Evolutionary conservation across 495 filamentous ascomycete species (phyloP).

Genomic region (Aspergillus sclerotioniger): DNA sequence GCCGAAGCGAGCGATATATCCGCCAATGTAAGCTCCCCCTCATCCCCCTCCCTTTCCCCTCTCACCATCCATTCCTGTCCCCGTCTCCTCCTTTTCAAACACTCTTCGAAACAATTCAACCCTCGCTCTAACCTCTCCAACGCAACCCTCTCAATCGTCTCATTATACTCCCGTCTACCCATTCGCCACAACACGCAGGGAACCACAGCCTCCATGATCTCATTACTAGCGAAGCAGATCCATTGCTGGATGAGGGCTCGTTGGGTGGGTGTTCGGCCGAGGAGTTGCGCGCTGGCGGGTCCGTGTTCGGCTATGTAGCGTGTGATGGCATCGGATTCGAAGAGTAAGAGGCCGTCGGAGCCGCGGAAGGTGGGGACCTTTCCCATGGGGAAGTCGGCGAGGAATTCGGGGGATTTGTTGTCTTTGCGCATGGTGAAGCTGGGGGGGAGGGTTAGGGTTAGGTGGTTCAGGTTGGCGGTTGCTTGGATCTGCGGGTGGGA

Average conservation of each 20-base stretch:
- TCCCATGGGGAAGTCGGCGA: slow-evolving; percentile 60
- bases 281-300: slow-evolving; percentile 48
- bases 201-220: slow-evolving; percentile 36
- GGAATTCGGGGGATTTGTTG: slow-evolving; percentile 51
- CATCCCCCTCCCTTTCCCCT: no score
- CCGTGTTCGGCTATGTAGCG: slow-evolving; percentile 53
- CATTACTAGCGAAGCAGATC: slow-evolving; percentile 46
- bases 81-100: slow-evolving; percentile 33
- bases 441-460: slow-evolving; percentile 37
- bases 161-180: slow-evolving; percentile 32
- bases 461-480: slow-evolving; percentile 51
- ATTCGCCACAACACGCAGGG: slow-evolving; percentile 33
- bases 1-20: slow-evolving; percentile 48
- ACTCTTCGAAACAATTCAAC: slow-evolving; percentile 40
- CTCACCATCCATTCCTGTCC: slow-evolving; percentile 41
- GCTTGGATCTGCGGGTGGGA: slow-evolving; percentile 43
- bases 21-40: slow-evolving; percentile 48
- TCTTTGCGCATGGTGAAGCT: slow-evolving; percentile 44
- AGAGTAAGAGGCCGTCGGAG: slow-evolving; percentile 49
- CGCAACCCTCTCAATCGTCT: slow-evolving; percentile 30
- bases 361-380: slow-evolving; percentile 58
- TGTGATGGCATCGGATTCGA: slow-evolving; percentile 57
- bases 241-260: slow-evolving; percentile 52
- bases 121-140: slow-evolving; percentile 32
- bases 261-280: slow-evolving; percentile 45